These are phyloP conservation scores for Cordyceps fumosorosea DNA, from an alignment of 2,329 filamentous ascomycete genomes.

Conservation along the genomic window DNA sequence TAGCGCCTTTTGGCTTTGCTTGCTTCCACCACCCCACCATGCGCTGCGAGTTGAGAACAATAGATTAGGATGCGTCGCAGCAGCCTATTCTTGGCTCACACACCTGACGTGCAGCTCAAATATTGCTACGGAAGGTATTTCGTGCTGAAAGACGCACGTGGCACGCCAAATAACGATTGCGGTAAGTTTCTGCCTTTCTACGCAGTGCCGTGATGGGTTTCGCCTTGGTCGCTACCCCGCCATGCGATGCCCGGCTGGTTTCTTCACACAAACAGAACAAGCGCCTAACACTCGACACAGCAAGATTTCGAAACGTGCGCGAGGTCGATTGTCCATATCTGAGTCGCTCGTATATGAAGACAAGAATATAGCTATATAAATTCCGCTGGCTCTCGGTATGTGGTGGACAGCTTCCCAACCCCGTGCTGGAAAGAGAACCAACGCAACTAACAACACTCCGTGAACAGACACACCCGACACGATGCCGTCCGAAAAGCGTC, in stretches of 20 bases:
- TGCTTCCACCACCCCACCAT: conserved; percentile 2
- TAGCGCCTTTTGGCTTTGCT: background rate
- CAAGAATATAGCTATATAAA: background rate
- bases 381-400: background rate
- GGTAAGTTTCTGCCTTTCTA: background rate
- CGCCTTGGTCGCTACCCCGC: conserved; percentile 5
- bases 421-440: background rate
- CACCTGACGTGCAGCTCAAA: background rate
- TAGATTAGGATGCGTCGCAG: background rate
- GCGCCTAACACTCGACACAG: background rate
- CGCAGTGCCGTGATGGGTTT: background rate
- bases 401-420: background rate
- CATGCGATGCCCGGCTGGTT: background rate
- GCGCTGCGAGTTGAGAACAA: background rate
- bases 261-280: background rate
- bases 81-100: background rate
- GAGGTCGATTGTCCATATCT: background rate
- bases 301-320: background rate
- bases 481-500: conserved; percentile 48
- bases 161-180: background rate
- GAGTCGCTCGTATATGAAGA: background rate
- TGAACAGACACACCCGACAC: conserved; percentile 20
- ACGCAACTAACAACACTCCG: background rate
- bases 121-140: background rate
- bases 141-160: background rate